Conservation (phyloP, 116 monocot genomes). For the Trichopus zeylanicus region DNA sequence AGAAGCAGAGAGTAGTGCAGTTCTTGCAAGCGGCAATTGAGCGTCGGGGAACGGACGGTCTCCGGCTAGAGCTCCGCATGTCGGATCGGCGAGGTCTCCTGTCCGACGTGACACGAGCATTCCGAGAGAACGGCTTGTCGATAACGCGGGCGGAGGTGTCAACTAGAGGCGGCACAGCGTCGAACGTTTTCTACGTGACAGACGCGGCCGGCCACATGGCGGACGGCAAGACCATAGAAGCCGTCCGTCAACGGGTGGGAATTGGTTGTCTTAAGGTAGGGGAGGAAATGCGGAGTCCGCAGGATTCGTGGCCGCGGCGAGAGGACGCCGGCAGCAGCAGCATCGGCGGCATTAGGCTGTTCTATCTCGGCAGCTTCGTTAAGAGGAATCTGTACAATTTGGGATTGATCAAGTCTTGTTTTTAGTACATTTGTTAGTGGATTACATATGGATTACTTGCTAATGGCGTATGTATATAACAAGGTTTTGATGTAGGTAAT, state of each 20-base stretch:
- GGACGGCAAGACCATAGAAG: conserved; percentile 21
- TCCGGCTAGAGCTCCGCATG: conserved; percentile 39
- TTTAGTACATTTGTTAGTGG: conserved; percentile 3
- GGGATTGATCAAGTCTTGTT: conserved; percentile 53
- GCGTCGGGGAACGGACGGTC: conserved; percentile 43
- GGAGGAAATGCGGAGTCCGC: conserved; percentile 5
- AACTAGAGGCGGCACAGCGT: conserved; percentile 24
- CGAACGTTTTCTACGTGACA: conserved; percentile 43
- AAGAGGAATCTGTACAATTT: conserved; percentile 50
- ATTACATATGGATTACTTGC: too few relatives aligned
- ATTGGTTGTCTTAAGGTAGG: conserved; percentile 14
- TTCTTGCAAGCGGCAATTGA: conserved; percentile 46
- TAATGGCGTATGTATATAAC: too few relatives aligned
- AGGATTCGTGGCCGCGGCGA: neutral
- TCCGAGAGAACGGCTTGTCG: conserved; percentile 44
- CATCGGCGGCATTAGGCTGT: conserved; percentile 13
- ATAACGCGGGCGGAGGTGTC: conserved; percentile 39
- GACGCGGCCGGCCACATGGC: conserved; percentile 26
- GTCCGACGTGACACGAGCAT: conserved; percentile 40
- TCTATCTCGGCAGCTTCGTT: conserved; percentile 43
- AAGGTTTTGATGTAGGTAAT: too few relatives aligned
- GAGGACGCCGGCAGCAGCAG: neutral
- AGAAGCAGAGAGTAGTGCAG: conserved; percentile 32
- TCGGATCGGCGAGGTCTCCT: conserved; percentile 31
- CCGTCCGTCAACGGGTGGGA: conserved; percentile 28